A percentile compares a stretch with the other conserved stretches of the same genome.
Evolutionary conservation across 148 eudicot species (phyloP).

Genomic region (Rhododendron griersonianum): DNA sequence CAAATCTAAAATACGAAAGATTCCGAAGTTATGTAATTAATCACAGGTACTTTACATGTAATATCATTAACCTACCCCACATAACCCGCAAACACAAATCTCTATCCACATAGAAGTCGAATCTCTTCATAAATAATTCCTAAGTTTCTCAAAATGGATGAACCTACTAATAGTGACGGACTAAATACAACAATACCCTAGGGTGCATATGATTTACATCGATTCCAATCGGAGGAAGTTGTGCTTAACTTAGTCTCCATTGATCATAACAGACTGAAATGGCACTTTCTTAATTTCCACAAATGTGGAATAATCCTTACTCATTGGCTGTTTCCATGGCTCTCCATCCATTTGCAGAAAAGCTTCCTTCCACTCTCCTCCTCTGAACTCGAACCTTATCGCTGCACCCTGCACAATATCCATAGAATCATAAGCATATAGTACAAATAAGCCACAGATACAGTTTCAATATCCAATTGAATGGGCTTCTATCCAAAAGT

Average conservation of each 20-base stretch:
- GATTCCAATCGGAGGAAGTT: background rate
- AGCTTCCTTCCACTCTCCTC: constrained; percentile 82
- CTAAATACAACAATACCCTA: constrained; percentile 11
- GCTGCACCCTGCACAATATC: constrained; percentile 58
- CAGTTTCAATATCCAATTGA: background rate
- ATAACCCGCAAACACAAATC: background rate
- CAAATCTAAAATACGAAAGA: background rate
- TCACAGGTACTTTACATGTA: background rate
- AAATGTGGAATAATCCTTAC: constrained; percentile 67
- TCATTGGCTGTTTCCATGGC: constrained; percentile 96
- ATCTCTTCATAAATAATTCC: background rate
- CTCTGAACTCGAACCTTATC: constrained; percentile 86
- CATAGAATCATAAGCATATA: background rate
- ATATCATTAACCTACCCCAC: background rate
- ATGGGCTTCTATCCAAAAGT: background rate
- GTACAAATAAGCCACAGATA: background rate
- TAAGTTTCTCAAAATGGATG: background rate
- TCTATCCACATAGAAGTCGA: background rate
- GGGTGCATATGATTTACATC: background rate
- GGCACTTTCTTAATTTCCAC: constrained; percentile 79
- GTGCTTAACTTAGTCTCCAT: constrained; percentile 34
- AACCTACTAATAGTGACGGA: background rate
- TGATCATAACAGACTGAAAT: constrained; percentile 67
- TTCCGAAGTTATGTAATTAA: background rate
- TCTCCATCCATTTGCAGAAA: constrained; percentile 96